phyloP scores from a whole-genome alignment of 108 stramenopile genomes.

The Skeletonema potamos region DNA sequence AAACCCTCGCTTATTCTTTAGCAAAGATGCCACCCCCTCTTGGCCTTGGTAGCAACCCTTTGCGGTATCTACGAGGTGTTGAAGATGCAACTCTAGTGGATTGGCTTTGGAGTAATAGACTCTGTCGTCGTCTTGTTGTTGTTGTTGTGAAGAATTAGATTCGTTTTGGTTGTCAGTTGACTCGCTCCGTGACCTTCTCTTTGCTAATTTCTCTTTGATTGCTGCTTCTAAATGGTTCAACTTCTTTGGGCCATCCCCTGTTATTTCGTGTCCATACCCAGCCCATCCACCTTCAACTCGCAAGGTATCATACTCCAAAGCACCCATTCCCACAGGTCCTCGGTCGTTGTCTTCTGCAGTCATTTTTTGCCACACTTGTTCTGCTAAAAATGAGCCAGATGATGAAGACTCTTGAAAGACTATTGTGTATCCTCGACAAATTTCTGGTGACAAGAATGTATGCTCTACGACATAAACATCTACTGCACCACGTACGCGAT shows the following conservation, averaged over 20 bases:
- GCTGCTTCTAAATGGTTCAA: background rate
- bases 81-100: conserved; percentile 73
- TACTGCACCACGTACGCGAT: background rate
- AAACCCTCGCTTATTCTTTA: conserved; percentile 78
- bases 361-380: conserved; percentile 50
- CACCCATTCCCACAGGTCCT: conserved; percentile 71
- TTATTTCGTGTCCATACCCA: conserved; percentile 45
- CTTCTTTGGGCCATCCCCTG: conserved; percentile 44
- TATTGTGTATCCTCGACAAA: conserved; percentile 67
- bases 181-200: background rate
- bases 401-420: conserved; percentile 27
- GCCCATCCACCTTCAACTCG: conserved; percentile 66
- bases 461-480: conserved; percentile 33
- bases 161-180: background rate
- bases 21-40: conserved; percentile 78
- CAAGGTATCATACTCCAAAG: conserved; percentile 79
- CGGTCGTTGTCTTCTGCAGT: conserved; percentile 59
- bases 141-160: background rate
- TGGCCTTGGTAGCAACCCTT: conserved; percentile 90
- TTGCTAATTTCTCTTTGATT: conserved; percentile 6
- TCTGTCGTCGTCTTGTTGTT: conserved; percentile 1
- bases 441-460: conserved; percentile 46
- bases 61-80: conserved; percentile 53
- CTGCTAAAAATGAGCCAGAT: conserved; percentile 10
- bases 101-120: conserved; percentile 46